Evolutionary conservation across 148 eudicot species (phyloP).

Genomic region (Chenopodium suecicum): DNA sequence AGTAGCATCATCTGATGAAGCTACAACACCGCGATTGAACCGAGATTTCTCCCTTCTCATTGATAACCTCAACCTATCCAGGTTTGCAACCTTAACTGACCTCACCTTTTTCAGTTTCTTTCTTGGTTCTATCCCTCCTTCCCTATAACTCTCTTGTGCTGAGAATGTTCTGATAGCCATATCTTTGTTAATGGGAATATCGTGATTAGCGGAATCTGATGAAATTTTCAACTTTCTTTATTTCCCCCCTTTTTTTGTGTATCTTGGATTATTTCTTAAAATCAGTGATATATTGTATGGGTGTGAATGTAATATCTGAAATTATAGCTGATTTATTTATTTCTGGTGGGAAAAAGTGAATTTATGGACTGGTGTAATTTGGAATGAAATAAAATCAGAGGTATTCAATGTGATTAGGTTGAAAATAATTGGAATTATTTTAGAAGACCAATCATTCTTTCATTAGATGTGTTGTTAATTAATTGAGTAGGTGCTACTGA

Average conservation of each 20-base stretch:
- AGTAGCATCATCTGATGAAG: constrained; percentile 27
- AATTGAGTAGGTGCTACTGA: constrained; percentile 12
- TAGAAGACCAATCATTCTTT: neutral
- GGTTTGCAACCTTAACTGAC: constrained; percentile 57
- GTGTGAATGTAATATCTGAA: constrained; percentile 28
- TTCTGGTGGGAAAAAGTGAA: constrained; percentile 18
- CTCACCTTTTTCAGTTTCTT: constrained; percentile 53
- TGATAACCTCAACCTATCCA: constrained; percentile 40
- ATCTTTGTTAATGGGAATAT: constrained; percentile 16
- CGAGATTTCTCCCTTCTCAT: constrained; percentile 35
- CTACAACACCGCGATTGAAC: constrained; percentile 6
- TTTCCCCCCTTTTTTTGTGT: constrained; percentile 9
- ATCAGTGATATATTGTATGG: constrained; percentile 1
- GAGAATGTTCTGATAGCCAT: constrained; percentile 27
- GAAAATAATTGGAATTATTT: neutral
- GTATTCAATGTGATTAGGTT: constrained; percentile 14
- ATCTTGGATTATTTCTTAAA: constrained; percentile 7
- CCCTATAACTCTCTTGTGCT: constrained; percentile 21
- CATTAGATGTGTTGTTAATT: constrained; percentile 8
- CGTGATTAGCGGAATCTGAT: constrained; percentile 24
- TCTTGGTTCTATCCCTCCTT: constrained; percentile 35
- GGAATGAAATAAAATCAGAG: constrained; percentile 20
- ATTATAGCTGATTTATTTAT: neutral
- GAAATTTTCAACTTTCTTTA: neutral
- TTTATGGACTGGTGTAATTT: constrained; percentile 9